Percentiles rank a stretch among this genome's conserved stretches.
These are phyloP conservation scores for Gossypium davidsonii DNA, from an alignment of 441 rosid species.

Conservation along the genomic window DNA sequence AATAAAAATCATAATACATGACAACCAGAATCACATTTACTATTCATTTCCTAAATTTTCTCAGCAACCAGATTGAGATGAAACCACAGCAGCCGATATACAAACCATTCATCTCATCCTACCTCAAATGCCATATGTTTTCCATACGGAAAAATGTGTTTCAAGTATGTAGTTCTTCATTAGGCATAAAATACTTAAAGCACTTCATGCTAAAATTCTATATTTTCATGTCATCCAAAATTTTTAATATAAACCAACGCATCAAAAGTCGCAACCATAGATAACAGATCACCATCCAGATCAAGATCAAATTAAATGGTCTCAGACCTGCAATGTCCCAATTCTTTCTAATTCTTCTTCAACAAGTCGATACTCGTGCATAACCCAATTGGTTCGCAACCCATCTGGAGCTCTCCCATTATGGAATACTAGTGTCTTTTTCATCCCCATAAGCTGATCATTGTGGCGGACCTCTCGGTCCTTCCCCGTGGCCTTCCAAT, in stretches of 20 bases:
- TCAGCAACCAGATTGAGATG: neutral
- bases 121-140: neutral
- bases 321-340: constrained; percentile 48
- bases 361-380: constrained; percentile 87
- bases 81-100: neutral
- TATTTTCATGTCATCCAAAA: neutral
- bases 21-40: neutral
- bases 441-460: constrained; percentile 55
- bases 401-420: constrained; percentile 91
- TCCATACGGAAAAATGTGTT: neutral
- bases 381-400: constrained; percentile 84
- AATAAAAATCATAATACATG: constrained; percentile 4
- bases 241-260: neutral
- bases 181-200: neutral
- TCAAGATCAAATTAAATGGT: neutral
- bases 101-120: neutral
- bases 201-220: neutral
- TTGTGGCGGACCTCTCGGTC: constrained; percentile 63
- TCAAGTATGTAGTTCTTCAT: neutral
- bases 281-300: neutral
- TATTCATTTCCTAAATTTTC: neutral
- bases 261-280: neutral
- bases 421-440: constrained; percentile 86
- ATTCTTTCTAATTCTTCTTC: constrained; percentile 54
- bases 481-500: constrained; percentile 96